Base-by-base conservation (phyloP, 192 early-diverging fungal species). In the Linnemannia schmuckeri region DNA sequence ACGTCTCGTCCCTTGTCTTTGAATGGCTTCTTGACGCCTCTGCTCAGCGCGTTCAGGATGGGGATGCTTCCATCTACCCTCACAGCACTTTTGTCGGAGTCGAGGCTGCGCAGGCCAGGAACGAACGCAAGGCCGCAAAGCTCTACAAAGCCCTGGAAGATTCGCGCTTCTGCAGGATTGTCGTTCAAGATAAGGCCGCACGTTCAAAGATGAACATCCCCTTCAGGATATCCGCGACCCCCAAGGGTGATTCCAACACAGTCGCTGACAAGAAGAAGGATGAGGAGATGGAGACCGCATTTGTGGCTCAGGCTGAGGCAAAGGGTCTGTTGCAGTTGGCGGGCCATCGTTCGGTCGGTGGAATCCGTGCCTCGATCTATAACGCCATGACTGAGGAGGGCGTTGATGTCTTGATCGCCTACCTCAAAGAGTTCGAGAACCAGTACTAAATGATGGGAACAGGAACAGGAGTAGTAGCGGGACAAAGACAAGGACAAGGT, bases 301-400 rank as follows among this genome's bases (percentile, higher is more conserved):
- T 99, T 82, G 86, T 98, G 24, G 91, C 93, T 63, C 95, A 94
- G 30, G 97, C 97, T 0, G 95, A 96, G 85, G 91, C 89, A 54
- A 90, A 82, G 63, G 93, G 94, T 24, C 95, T 99, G 94, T 86
- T 96, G 72, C 97, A 98, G 88, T 91, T 99, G 81, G 96, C 96
- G 73, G 99, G 99, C 35, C 99, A 99, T 90, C 96, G 98, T 77
- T 96, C 94, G 44, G 94, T 98, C 9, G 98, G 98, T 76, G 99
- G 99, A 22, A 95, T 99, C 75, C 90, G 99, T 47, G 95, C 96
- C 24, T 96, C 95, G 72, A 93, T 99, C 77, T 98, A 99, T 88
- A 99, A 99, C 84, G 97, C 99, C 42, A 93, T 99, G 92, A 90
- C 95, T 9, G 80, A 95, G 70, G 96, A 98, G 73, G 96, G 94